Evolutionary conservation across 108 stramenopile genomes (phyloP).

Genomic region (Skeletonema menzelii): DNA sequence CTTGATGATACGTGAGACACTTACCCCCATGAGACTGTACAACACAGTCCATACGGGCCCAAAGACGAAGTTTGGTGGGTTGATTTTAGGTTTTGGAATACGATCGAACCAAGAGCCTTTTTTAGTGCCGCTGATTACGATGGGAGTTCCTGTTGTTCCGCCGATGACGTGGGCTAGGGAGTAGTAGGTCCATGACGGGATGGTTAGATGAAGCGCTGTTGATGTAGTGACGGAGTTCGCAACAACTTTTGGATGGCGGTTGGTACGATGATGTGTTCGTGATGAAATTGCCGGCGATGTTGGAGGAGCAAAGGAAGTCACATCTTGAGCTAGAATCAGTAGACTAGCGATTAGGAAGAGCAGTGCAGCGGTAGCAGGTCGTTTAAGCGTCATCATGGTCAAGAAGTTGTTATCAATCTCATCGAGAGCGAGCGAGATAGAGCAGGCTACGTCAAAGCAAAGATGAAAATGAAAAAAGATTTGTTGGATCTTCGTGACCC

Average conservation of each 20-base stretch:
- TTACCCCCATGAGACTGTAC: conserved; percentile 64
- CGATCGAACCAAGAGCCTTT: conserved; percentile 48
- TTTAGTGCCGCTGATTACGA: conserved; percentile 51
- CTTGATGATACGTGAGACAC: conserved; percentile 37
- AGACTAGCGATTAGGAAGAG: not conserved
- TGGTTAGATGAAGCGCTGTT: not conserved
- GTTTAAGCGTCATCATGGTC: not conserved
- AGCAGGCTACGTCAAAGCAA: no score
- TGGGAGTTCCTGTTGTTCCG: conserved; percentile 46
- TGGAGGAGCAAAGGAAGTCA: not conserved
- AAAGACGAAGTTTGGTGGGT: conserved; percentile 65
- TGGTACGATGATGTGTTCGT: not conserved
- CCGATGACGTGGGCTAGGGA: conserved; percentile 50
- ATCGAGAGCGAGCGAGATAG: no score
- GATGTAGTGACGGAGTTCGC: not conserved
- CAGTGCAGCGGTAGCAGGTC: not conserved
- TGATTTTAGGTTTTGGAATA: conserved; percentile 59
- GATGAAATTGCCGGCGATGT: not conserved
- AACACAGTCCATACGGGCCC: conserved; percentile 67
- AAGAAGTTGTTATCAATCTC: not conserved
- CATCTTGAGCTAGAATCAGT: not conserved
- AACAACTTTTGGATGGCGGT: not conserved
- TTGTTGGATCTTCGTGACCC: no score
- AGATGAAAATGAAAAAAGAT: no score
- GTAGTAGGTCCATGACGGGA: conserved; percentile 27